Evolutionary conservation across 345 rosid genomes (phyloP).

Genomic region (Balakata baccata): DNA sequence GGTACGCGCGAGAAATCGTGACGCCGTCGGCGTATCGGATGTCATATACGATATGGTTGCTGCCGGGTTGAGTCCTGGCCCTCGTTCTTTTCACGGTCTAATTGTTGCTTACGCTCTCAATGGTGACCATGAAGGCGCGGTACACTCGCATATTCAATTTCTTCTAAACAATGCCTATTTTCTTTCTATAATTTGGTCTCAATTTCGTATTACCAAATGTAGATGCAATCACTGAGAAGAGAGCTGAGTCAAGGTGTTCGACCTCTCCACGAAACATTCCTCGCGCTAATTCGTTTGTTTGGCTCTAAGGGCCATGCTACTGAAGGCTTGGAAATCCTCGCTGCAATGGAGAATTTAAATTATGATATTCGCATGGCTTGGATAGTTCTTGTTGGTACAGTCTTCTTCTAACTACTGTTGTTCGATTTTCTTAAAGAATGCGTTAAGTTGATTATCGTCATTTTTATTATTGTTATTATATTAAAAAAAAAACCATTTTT

Average conservation of each 20-base stretch:
- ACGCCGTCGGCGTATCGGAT: conserved; percentile 57
- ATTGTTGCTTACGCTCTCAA: conserved; percentile 62
- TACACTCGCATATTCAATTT: conserved; percentile 19
- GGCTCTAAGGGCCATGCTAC: conserved; percentile 70
- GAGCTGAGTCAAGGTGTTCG: conserved; percentile 74
- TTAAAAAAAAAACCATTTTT: background rate
- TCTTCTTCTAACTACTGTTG: conserved; percentile 12
- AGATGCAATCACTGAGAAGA: conserved; percentile 87
- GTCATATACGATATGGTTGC: conserved; percentile 95
- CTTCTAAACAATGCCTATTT: background rate
- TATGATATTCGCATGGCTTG: conserved; percentile 85
- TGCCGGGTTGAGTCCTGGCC: conserved; percentile 87
- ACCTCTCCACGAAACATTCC: conserved; percentile 81
- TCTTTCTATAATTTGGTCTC: background rate
- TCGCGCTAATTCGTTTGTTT: conserved; percentile 62
- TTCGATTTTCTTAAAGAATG: conserved; percentile 4
- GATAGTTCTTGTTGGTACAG: conserved; percentile 81
- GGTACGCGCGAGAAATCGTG: conserved; percentile 72
- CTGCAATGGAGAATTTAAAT: conserved; percentile 77
- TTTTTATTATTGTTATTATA: background rate
- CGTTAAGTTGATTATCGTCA: background rate
- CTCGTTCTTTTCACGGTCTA: conserved; percentile 90
- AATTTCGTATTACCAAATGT: conserved; percentile 6
- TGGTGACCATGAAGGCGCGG: conserved; percentile 89
- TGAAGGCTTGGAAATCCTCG: conserved; percentile 70